These are phyloP conservation scores for Arthrobotrys musiformis DNA, from an alignment of 2,329 filamentous ascomycete genomes.

Conservation along the genomic window DNA sequence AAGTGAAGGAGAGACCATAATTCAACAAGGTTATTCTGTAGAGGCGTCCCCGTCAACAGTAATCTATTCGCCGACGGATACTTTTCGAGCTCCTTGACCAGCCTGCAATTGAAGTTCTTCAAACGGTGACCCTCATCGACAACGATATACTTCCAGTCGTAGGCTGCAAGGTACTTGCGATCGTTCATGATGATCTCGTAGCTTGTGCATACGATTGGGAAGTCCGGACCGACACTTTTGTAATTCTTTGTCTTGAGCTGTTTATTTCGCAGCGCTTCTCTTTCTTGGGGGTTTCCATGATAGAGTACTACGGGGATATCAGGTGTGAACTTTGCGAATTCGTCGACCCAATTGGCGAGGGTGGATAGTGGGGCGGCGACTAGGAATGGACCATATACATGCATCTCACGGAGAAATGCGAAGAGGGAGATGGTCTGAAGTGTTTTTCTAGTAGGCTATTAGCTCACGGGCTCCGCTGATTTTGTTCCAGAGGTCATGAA, in stretches of 20 bases:
- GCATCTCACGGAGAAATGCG: constrained; percentile 86
- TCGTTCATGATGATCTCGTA: constrained; percentile 97
- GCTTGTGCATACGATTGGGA: constrained; percentile 91
- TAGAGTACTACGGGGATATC: constrained; percentile 89
- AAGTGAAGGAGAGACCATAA: constrained; percentile 96
- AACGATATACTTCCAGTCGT: constrained; percentile 97
- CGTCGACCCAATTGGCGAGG: constrained; percentile 93
- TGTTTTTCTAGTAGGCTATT: constrained; percentile 72
- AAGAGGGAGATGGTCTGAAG: constrained; percentile 90
- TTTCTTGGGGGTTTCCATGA: constrained; percentile 81
- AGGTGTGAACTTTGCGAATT: constrained; percentile 75
- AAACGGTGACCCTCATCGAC: constrained; percentile 97
- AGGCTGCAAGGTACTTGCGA: constrained; percentile 79
- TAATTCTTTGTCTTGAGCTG: constrained; percentile 71
- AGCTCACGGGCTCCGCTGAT: constrained; percentile 25
- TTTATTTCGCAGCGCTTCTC: constrained; percentile 74
- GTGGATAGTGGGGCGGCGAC: constrained; percentile 92
- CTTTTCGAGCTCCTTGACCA: constrained; percentile 87
- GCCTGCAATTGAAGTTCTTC: constrained; percentile 93
- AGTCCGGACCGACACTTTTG: constrained; percentile 74
- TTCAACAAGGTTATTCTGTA: constrained; percentile 94
- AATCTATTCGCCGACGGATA: constrained; percentile 91
- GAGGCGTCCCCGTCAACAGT: constrained; percentile 90
- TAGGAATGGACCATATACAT: constrained; percentile 87
- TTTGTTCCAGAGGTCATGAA: background rate